These are phyloP conservation scores for Cochlearia excelsa DNA, from an alignment of 345 rosid genomes.

Conservation along the genomic window DNA sequence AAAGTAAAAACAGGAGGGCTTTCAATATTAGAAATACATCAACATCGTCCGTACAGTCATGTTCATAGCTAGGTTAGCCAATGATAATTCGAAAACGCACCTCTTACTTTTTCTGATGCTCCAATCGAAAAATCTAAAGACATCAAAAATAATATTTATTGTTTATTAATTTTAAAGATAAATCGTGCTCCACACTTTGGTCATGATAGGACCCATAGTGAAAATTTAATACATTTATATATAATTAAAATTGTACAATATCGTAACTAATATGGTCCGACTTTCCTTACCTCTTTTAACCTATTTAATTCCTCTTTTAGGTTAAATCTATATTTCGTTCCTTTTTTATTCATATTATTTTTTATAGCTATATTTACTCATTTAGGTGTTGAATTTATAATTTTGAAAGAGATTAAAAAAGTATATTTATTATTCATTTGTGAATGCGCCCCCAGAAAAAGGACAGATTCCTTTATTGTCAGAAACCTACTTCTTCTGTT, in stretches of 20 bases:
- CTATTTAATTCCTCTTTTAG: slow-evolving; percentile 30
- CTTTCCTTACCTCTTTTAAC: slow-evolving; percentile 29
- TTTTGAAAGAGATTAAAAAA: background rate
- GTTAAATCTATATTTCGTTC: slow-evolving; percentile 14
- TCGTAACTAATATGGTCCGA: slow-evolving; percentile 9
- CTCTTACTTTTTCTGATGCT: slow-evolving; percentile 29
- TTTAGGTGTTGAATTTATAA: slow-evolving; percentile 18
- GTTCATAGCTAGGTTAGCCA: slow-evolving; percentile 38
- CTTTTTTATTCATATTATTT: slow-evolving; percentile 12
- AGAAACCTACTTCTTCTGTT: slow-evolving; percentile 28
- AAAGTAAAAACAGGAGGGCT: background rate
- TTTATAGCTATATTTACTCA: background rate
- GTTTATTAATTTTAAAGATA: slow-evolving; percentile 19
- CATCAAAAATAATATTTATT: background rate
- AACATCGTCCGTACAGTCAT: slow-evolving; percentile 45
- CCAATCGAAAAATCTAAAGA: slow-evolving; percentile 27
- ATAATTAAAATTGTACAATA: slow-evolving; percentile 4
- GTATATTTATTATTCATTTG: too few relatives aligned
- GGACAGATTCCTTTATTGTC: slow-evolving; percentile 23
- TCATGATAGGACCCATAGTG: slow-evolving; percentile 18
- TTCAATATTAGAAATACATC: slow-evolving; percentile 34
- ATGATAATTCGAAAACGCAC: slow-evolving; percentile 52
- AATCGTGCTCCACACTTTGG: slow-evolving; percentile 42
- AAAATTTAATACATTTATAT: background rate
- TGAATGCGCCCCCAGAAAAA: background rate